Evolutionary conservation across 495 filamentous ascomycete species (phyloP), one percentile per base, ranked within the genome.

Genomic region (Bacidia rubella): DNA sequence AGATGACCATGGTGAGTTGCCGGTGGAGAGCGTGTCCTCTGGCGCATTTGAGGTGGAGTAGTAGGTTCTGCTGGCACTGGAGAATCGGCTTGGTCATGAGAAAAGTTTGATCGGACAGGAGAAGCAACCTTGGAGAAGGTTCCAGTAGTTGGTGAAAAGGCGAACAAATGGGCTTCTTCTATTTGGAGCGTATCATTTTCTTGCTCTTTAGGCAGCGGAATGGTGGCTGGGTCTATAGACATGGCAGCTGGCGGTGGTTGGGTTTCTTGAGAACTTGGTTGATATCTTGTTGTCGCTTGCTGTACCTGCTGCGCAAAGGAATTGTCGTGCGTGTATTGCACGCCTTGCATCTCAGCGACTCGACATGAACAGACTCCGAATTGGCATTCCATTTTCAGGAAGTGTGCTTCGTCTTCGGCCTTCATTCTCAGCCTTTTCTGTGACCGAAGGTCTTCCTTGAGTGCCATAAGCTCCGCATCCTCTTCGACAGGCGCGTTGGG

Each of bases 311-410:
- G 29, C 15, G 29, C 29, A 15, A 35, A 40, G 55, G 41, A 32
- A 2, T 55, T 58, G 42, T 79, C 76, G 51, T 79, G 72, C n/a
- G 74, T 58, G 54, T 74, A 79, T n/a, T 60, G 57, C 15, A 55
- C 62, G n/a, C 71, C 73, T 15, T 71, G 61, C 27, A 62, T 57
- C 54, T 81, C 76, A 2, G 75, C 74, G 46, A 78, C 52, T 38
- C 78, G 70, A 62, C 81, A 86, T 1, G 79, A 66, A 67, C 86
- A 92, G 63, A 76, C 76, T 52, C 76, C 74, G 52, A 90, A 79
- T 44, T 80, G 75, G 64, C 88, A 93, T 63, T 94, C 86, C 54
- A 84, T 75, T 57, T 85, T 78, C 70, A 95, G 68, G 62, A 88
- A 94, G n/a, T 89, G 75, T 23, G 90, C 68, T 58, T 81, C 78